Conservation (phyloP, 1,284 basidiomycete species). For the Xerocomus minutiporus region DNA sequence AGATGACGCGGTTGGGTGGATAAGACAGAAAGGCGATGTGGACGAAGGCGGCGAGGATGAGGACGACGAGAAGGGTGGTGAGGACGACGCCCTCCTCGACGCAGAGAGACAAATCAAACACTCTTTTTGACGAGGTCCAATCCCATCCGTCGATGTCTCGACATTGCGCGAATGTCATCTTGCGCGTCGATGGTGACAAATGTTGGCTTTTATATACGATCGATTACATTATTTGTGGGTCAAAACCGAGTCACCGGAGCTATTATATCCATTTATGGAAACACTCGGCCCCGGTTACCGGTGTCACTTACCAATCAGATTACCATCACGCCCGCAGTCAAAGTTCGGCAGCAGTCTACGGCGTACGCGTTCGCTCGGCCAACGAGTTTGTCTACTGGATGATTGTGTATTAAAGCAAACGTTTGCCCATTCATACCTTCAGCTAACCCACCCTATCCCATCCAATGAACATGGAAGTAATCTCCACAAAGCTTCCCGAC, state of each 20-base stretch:
- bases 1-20: neutral
- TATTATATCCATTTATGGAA: neutral
- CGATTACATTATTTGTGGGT: neutral
- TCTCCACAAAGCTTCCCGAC: neutral
- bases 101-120: neutral
- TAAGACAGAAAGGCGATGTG: neutral
- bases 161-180: constrained; percentile 39
- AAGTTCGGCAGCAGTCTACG: no score
- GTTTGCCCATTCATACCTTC: neutral
- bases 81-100: neutral
- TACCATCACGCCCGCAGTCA: no score
- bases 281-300: no score
- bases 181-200: neutral
- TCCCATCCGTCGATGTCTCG: constrained; percentile 1
- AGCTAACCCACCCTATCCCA: neutral
- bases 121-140: neutral
- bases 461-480: neutral
- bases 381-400: no score
- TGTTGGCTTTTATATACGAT: neutral
- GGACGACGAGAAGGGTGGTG: neutral
- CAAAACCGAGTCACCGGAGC: neutral
- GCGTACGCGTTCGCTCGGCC: no score
- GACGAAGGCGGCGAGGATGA: neutral
- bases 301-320: no score
- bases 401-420: neutral